phyloP scores from a whole-genome alignment of 2,329 filamentous ascomycete species.

The Xylariaceae sp. region DNA sequence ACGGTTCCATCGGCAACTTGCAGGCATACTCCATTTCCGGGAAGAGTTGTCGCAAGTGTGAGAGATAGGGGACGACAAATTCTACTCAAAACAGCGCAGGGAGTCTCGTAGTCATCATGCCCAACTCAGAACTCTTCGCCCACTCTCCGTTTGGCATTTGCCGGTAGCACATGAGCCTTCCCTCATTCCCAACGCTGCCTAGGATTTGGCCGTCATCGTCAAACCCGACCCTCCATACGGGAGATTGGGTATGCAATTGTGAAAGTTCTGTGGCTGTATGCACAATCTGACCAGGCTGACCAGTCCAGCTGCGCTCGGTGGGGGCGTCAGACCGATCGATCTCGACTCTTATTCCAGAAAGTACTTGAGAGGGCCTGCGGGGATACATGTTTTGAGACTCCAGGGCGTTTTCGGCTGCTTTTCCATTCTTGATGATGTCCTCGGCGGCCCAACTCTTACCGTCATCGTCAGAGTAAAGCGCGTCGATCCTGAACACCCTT shows the following conservation, averaged over 20 bases:
- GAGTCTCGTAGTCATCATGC: constrained; percentile 55
- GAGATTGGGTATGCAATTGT: constrained; percentile 61
- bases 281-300: constrained; percentile 60
- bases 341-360: constrained; percentile 50
- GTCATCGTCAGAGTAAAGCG: constrained; percentile 46
- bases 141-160: constrained; percentile 55
- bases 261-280: constrained; percentile 62
- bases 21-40: no score
- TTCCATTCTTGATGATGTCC: constrained; percentile 41
- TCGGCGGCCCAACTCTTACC: constrained; percentile 48
- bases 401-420: constrained; percentile 13
- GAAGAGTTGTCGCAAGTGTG: background rate
- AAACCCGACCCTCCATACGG: constrained; percentile 73
- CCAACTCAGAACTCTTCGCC: constrained; percentile 58
- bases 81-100: constrained; percentile 24
- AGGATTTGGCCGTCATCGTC: constrained; percentile 67
- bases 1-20: no score
- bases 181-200: constrained; percentile 73
- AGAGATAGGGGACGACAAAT: background rate
- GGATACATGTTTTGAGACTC: constrained; percentile 9
- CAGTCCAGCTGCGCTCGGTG: constrained; percentile 50
- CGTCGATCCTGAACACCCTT: constrained; percentile 78
- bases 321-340: constrained; percentile 47
- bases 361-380: constrained; percentile 34
- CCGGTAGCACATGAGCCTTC: constrained; percentile 58